Evolutionary conservation across 106 monocot genomes (phyloP), one percentile per base, ranked within the genome.

Genomic region (Platanthera guangdongensis): DNA sequence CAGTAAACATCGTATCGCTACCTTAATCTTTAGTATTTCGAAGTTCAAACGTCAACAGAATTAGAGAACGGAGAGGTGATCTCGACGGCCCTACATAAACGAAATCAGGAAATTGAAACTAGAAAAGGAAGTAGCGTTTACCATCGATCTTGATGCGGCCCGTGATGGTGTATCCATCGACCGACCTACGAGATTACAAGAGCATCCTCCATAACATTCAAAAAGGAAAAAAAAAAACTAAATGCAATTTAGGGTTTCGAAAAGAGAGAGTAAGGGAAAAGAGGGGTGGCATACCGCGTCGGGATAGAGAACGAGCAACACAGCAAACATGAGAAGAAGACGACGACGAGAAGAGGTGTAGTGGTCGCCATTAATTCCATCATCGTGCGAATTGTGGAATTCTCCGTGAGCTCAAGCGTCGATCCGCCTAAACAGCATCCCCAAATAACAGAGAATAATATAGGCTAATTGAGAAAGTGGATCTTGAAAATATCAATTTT

Each of bases 121-220:
- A 45, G 28, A 46, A 59, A 3, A 73, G 54, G 71, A 50, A 16
- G 16, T 12, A 45, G 13, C 7, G 47, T 39, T 79, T 69, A 91
- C 91, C 83, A 11, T 82, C 88, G 19, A 86, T 50, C 79, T 86
- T 88, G 70, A 91, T 73, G 39, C 84, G 86, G 6, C 88, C 91
- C 1, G 88, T 81, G 64, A 91, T 86, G 30, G 88, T 74, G 74
- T 88, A 81, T 52, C 87, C 91, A 21, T 91, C 88, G 48, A 79
- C 68, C 71, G 70, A 70, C 19, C 90, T 90, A 80, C 52, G 76
- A 76, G 12, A 60, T 39, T 19, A 21, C n/a, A 39, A 57, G 8
- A 72, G 51, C 10, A 72, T 72, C 72, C 51, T 8, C 51, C 11
- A 51, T 3, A 72, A 51, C 7, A 47, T 21, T 12, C 53, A 47